Percentiles rank a stretch among this genome's conserved stretches.
These are phyloP conservation scores for Hordeum pubiflorum DNA, from an alignment of 202 grass and related monocot genomes.

Conservation along the genomic window DNA sequence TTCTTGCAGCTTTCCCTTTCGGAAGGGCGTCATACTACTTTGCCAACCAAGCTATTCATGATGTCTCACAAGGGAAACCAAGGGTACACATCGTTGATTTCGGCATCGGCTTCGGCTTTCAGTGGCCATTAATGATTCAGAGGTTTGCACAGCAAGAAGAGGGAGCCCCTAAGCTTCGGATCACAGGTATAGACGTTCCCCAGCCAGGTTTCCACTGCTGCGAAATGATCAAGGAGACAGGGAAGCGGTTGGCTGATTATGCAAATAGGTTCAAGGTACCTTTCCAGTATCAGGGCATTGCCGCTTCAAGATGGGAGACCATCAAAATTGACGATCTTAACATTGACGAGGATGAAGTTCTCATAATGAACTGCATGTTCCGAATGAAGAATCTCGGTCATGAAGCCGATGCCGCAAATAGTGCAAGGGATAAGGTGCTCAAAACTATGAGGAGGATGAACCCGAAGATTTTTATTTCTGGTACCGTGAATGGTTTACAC, in stretches of 20 bases:
- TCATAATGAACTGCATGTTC: conserved; percentile 24
- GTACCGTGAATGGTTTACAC: conserved; percentile 25
- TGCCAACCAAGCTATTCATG: background rate
- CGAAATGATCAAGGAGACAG: background rate
- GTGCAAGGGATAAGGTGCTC: background rate
- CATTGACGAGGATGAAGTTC: conserved; percentile 20
- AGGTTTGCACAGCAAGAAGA: background rate
- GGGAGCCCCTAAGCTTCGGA: background rate
- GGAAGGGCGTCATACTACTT: background rate
- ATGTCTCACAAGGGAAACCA: background rate
- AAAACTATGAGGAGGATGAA: background rate
- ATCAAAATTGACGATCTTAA: conserved; percentile 25
- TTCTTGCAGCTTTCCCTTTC: background rate
- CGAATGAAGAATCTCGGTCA: conserved; percentile 9
- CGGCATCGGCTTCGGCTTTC: background rate
- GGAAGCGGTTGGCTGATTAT: background rate
- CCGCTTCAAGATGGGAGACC: conserved; percentile 16
- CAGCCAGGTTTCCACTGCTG: background rate
- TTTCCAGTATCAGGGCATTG: conserved; percentile 21
- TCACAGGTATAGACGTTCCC: background rate
- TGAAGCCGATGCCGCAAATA: background rate
- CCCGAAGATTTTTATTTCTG: conserved; percentile 11
- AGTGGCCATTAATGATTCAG: background rate
- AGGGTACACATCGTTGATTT: background rate
- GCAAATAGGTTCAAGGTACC: background rate